Conservation (phyloP, 768 basidiomycete species). For the Agaricus subrufescens region DNA sequence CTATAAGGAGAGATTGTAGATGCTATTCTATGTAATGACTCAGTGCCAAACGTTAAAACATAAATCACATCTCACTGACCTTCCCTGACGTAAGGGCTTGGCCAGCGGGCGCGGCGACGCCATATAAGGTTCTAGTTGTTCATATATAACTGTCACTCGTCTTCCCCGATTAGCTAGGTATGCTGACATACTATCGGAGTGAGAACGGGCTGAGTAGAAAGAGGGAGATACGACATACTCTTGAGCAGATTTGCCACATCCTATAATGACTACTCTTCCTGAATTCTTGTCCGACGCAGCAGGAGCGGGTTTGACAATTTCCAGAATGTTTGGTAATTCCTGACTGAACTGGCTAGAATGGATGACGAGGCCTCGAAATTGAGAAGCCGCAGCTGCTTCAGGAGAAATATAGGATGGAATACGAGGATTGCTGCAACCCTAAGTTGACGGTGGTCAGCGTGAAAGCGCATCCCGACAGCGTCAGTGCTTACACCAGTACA, state of each 20-base stretch:
- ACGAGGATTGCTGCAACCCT: conserved; percentile 53
- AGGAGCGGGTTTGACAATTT: conserved; percentile 17
- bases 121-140: conserved; percentile 45
- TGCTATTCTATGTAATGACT: conserved; percentile 33
- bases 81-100: conserved; percentile 52
- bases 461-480: neutral
- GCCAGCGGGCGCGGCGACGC: conserved; percentile 45
- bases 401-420: conserved; percentile 39
- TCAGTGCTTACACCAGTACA: conserved; percentile 18
- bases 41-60: neutral
- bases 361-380: conserved; percentile 42
- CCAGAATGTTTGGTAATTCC: conserved; percentile 36
- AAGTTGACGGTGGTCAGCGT: neutral
- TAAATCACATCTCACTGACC: conserved; percentile 26
- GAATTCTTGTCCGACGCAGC: conserved; percentile 6
- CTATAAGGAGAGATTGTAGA: conserved; percentile 43
- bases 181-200: conserved; percentile 35
- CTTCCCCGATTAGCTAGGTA: conserved; percentile 44
- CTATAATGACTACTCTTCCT: conserved; percentile 42
- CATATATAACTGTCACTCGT: conserved; percentile 46
- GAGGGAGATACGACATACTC: conserved; percentile 30
- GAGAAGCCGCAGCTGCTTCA: conserved; percentile 27
- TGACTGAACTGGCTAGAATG: conserved; percentile 48
- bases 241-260: conserved; percentile 64
- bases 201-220: neutral